Conservation (phyloP, 2,329 filamentous ascomycete species). For the Chaetomiaceae sp. region DNA sequence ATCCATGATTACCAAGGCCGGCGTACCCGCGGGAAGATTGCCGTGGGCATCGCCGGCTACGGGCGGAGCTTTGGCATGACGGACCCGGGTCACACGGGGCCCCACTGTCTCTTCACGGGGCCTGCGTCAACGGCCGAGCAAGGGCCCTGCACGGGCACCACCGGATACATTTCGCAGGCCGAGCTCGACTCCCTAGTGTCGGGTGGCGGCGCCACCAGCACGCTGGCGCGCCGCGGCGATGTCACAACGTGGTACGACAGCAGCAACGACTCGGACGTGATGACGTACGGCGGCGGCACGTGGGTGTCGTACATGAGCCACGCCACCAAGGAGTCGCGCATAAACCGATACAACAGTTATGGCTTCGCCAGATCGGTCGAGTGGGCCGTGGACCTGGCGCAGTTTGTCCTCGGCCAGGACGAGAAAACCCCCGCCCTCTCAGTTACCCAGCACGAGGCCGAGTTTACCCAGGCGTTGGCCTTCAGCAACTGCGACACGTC, state of each 20-base stretch:
- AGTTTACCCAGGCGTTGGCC: too few species aligned
- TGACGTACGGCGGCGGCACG: slow-evolving; percentile 1
- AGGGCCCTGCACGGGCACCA: slow-evolving; percentile 18
- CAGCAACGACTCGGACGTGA: slow-evolving; percentile 1
- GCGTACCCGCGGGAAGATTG: slow-evolving; percentile 17
- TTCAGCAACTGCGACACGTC: too few species aligned
- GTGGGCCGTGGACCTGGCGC: slow-evolving; percentile 17
- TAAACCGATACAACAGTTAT: slow-evolving; percentile 7
- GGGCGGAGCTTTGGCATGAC: slow-evolving; percentile 21
- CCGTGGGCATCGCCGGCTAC: slow-evolving; percentile 22
- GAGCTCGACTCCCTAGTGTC: slow-evolving; percentile 17
- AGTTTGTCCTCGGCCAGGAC: not conserved
- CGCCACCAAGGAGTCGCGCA: not conserved
- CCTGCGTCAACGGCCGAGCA: not conserved
- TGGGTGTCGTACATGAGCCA: slow-evolving; percentile 15
- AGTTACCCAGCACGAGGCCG: too few species aligned
- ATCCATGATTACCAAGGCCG: slow-evolving; percentile 23
- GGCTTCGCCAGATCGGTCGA: slow-evolving; percentile 10
- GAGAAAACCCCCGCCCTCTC: too few species aligned
- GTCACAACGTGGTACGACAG: not conserved
- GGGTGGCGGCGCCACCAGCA: not conserved
- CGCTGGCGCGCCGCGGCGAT: too few species aligned
- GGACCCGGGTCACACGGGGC: slow-evolving; percentile 4
- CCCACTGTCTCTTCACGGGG: slow-evolving; percentile 18
- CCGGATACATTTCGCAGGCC: slow-evolving; percentile 19